A percentile compares a stretch with the other conserved stretches of the same genome.
These are phyloP conservation scores for Aegilops bicornis DNA, from an alignment of 176 grass and related monocot species.

Conservation along the genomic window DNA sequence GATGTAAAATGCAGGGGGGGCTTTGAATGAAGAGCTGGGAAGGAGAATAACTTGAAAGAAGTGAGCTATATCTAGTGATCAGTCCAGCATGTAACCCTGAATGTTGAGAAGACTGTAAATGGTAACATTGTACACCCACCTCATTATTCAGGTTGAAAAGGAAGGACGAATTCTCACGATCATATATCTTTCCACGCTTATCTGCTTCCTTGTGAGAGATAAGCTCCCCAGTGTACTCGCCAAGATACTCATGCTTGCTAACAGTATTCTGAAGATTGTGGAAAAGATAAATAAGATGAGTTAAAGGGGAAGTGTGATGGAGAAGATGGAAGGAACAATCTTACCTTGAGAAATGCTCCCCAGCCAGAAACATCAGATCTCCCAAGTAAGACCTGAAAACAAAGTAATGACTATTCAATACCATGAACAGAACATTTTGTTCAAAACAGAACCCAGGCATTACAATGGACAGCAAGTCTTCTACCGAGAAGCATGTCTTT, in stretches of 20 bases:
- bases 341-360: slow-evolving; percentile 97
- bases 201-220: slow-evolving; percentile 96
- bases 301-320: neutral
- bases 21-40: neutral
- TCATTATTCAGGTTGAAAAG: slow-evolving; percentile 98
- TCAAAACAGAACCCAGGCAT: neutral
- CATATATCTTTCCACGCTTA: slow-evolving; percentile 96
- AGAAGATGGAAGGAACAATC: neutral
- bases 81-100: neutral
- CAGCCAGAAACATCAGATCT: slow-evolving; percentile 94
- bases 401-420: neutral
- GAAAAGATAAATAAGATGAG: slow-evolving; percentile 14
- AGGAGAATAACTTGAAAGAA: too few species aligned
- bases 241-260: slow-evolving; percentile 94
- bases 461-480: neutral
- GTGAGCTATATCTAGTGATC: neutral
- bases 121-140: slow-evolving; percentile 38
- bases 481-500: neutral
- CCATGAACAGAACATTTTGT: neutral
- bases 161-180: slow-evolving; percentile 93
- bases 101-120: neutral
- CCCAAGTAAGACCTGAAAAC: slow-evolving; percentile 84
- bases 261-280: slow-evolving; percentile 75
- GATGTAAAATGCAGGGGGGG: neutral
- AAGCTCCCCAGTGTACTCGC: slow-evolving; percentile 96